Percentiles rank a stretch among this genome's conserved stretches.
phyloP scores from a whole-genome alignment of 495 filamentous ascomycete genomes.

The Lentithecium fluviatile region DNA sequence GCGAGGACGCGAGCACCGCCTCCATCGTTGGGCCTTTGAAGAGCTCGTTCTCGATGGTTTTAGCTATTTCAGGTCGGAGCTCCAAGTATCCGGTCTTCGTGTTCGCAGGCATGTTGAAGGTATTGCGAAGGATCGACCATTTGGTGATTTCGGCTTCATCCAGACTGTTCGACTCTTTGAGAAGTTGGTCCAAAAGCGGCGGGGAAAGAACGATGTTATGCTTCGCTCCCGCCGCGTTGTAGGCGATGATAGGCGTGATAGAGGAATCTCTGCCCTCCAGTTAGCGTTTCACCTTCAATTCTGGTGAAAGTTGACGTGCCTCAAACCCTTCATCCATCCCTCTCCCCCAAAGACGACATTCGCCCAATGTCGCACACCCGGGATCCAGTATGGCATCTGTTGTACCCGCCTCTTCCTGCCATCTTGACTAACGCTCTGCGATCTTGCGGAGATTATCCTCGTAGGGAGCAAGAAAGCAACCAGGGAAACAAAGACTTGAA shows the following conservation, averaged over 20 bases:
- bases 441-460: slow-evolving; percentile 27
- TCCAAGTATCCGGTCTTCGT: slow-evolving; percentile 41
- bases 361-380: slow-evolving; percentile 55
- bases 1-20: slow-evolving; percentile 43
- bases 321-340: slow-evolving; percentile 44
- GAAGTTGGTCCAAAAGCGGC: slow-evolving; percentile 48
- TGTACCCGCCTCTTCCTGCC: slow-evolving; percentile 40
- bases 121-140: slow-evolving; percentile 48
- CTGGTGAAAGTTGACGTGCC: slow-evolving; percentile 41
- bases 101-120: slow-evolving; percentile 51
- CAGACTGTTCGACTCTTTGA: slow-evolving; percentile 43
- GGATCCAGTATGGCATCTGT: slow-evolving; percentile 59
- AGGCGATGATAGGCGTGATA: slow-evolving; percentile 51
- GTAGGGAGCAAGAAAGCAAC: slow-evolving; percentile 29
- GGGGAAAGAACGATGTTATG: slow-evolving; percentile 55
- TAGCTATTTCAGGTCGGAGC: slow-evolving; percentile 41
- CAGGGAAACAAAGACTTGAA: slow-evolving; percentile 25
- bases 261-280: slow-evolving; percentile 41
- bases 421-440: not conserved
- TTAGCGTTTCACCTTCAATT: not conserved
- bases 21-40: slow-evolving; percentile 49
- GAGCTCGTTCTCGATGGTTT: slow-evolving; percentile 45
- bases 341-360: slow-evolving; percentile 50
- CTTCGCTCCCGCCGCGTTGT: slow-evolving; percentile 52
- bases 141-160: slow-evolving; percentile 42